phyloP scores from a whole-genome alignment of 2,329 filamentous ascomycete species.

The Diaporthe capsici region DNA sequence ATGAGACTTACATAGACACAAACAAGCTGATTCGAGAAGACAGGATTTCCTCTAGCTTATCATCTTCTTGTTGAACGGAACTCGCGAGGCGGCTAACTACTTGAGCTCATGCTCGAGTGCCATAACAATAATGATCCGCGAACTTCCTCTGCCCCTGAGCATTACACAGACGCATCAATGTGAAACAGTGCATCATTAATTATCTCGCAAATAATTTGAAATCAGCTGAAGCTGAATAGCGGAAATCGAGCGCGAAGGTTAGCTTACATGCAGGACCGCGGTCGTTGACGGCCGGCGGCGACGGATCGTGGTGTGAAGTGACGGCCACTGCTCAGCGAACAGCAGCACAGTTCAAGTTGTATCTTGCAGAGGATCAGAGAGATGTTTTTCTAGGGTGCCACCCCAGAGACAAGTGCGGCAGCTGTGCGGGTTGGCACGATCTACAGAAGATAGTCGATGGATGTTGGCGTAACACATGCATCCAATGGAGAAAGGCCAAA shows the following conservation, averaged over 20 bases:
- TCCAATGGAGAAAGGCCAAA: too few relatives aligned
- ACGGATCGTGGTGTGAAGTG: neutral
- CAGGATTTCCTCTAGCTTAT: too few relatives aligned
- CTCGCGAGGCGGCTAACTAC: neutral
- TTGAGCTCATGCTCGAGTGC: neutral
- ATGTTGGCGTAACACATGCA: neutral
- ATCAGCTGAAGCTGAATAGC: neutral
- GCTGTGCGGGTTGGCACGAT: neutral
- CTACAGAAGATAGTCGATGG: neutral
- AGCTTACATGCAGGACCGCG: neutral
- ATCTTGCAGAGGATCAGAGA: neutral
- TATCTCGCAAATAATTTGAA: neutral
- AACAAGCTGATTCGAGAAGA: too few relatives aligned
- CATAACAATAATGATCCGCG: rapidly evolving
- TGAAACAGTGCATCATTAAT: too few relatives aligned
- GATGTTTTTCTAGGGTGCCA: neutral
- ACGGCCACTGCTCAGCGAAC: neutral
- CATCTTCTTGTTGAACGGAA: neutral
- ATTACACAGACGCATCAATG: neutral
- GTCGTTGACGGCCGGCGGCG: neutral
- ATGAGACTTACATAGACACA: too few relatives aligned
- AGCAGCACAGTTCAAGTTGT: neutral
- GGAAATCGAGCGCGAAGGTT: neutral
- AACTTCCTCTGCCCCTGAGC: neutral
- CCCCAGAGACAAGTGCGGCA: neutral